Percentiles rank a stretch among this genome's conserved stretches.
Evolutionary conservation across 441 rosid species (phyloP).

Genomic region (Rhodomyrtus psidioides): DNA sequence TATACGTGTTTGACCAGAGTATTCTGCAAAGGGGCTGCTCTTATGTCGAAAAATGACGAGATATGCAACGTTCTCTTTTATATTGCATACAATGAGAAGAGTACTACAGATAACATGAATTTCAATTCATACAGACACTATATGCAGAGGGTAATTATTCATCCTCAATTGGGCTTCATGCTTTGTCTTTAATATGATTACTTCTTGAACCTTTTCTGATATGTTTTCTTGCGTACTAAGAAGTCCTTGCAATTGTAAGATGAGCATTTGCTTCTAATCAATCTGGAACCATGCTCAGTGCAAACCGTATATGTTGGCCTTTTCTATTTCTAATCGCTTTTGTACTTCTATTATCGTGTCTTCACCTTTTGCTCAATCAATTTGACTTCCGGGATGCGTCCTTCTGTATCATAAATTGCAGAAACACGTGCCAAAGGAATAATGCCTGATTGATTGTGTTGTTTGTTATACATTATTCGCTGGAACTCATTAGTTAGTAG

Average conservation of each 20-base stretch:
- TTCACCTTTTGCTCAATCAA: not conserved
- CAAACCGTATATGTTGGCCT: not conserved
- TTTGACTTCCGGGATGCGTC: not conserved
- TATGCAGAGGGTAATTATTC: not conserved
- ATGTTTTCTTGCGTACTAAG: not conserved
- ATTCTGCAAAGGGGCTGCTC: not conserved
- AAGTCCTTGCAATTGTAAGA: not conserved
- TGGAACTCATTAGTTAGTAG: not conserved
- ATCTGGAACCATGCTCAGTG: not conserved
- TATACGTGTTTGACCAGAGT: not conserved
- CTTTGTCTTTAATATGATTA: not conserved
- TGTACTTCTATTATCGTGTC: rapidly evolving
- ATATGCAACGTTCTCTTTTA: not conserved
- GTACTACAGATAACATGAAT: not conserved
- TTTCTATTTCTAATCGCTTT: not conserved
- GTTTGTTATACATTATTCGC: not conserved
- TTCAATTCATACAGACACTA: not conserved
- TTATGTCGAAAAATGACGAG: not conserved
- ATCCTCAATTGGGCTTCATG: not conserved
- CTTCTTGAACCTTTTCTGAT: not conserved
- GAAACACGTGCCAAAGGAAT: not conserved
- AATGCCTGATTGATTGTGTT: not conserved
- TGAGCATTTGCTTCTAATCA: rapidly evolving
- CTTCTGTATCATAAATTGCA: not conserved
- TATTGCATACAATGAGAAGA: not conserved